Base-by-base conservation (phyloP, 169 alveolate genomes). In the Cryptosporidium sp. region DNA sequence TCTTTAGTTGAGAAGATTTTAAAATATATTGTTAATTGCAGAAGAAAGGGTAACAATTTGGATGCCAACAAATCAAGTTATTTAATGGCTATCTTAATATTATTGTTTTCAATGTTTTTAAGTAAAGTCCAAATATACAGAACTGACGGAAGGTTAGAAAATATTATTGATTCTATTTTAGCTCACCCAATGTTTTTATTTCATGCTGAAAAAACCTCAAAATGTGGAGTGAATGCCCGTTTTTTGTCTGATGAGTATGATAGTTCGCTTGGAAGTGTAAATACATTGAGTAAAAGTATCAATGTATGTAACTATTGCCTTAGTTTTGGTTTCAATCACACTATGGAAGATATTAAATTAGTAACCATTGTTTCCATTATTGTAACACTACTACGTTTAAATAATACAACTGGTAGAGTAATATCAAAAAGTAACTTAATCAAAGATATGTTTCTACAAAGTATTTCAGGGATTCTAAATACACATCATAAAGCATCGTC, bases 271-370 rank as follows among this genome's bases (percentile, higher is more conserved):
- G 71, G 45, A 18, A 29, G n/a, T 73, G 14, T 5, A 14, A n/a
- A 4, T 7, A 16, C 33, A 55, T 50, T 18, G 29, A 50, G 23
- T 16, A 55, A 18, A 12, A 6, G 29, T 23, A 10, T 55, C 67
- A 55, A 10, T 55, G 2, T 55, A 35, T 73, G 86, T 9, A 52
- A 55, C n/a, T 21, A 55, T 41, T 73, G 86, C 39, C 29, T 73
- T n/a, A 73, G 37, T 37, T 73, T 52, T n/a, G 86, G 86, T 4
- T 39, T 73, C n/a, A 52, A 55, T 73, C 31, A 39, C 21, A 12
- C 3, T 0, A 16, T 35, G 3, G 65, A n/a, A 7, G 37, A 55
- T 23, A 16, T 73, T 29, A 73, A 73, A 31, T 16, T 58, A 21
- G 9, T 37, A 33, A 73, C 86, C 33, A 55, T 58, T 16, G 21